Base-by-base conservation (phyloP, 2,329 filamentous ascomycete genomes). In the Atkinsonella texensis region DNA sequence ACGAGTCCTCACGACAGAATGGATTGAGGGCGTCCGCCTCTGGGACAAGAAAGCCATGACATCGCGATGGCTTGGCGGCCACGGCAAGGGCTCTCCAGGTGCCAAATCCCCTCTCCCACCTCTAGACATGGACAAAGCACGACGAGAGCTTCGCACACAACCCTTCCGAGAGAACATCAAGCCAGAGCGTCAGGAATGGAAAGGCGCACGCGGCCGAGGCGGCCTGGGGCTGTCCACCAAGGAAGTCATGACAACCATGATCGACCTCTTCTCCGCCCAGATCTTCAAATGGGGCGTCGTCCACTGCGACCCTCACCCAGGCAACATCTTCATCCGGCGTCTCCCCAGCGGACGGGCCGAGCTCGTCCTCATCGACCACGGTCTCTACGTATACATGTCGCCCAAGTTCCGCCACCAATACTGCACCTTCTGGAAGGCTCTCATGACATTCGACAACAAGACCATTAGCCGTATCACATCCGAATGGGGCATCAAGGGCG, bases 261-360 rank as follows among this genome's bases (percentile, higher is more conserved):
- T 96, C 48, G 91, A 96, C 65, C 77, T 97, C 35, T 98, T 97
- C 73, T 87, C 85, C n/a, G 90, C 89, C 2, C 91, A 97, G 64
- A 97, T 97, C 77, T 98, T 96, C 74, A 84, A 95, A 57, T 97
- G 89, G 87, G 93, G 93, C 12, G 79, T 87, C 43, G 87, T 97
- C 0, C 91, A 98, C 71, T 96, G 91, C 70, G 93, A 98, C 65
- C 93, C 93, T 10, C 93, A 98, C 63, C 93, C 93, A 1, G 91
- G 91, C 31, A 98, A 98, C 70, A 93, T 97, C 66, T 95, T 98
- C 70, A 85, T 97, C 63, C 85, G 93, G 9, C 84, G 93, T 9
- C 75, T 88, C 15, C 86, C 89, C 1, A 83, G 77, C 43, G 91
- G 91, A n/a, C 77, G 81, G 43, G 78, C 91, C 1, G 89, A 98